Base-by-base conservation (phyloP, 768 basidiomycete species). In the Russula vinacea region DNA sequence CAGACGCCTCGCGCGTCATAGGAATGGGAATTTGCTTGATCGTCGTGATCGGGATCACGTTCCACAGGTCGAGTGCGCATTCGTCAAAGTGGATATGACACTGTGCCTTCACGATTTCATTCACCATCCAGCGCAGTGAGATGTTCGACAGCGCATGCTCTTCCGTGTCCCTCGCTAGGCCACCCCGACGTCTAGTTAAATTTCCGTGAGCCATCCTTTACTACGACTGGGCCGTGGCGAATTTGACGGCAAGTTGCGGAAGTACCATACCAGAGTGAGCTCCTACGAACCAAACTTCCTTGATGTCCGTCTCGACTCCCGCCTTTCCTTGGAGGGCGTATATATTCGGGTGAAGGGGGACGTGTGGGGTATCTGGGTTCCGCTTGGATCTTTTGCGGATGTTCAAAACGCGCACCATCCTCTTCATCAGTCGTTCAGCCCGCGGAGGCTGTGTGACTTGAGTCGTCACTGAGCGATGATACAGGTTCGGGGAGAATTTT, bases 401-500 rank as follows among this genome's bases (percentile, higher is more conserved):
- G 26, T 22, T 44, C 24, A 56, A 16, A 26, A 19, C 22, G 5
- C 49, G 55, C 11, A 3, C 2, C 26, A 62, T 26, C n/a, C 2
- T 29, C 40, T 22, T 14, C 32, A 22, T 2, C 74, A n/a, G 65
- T 22, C n/a, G 49, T 4, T 33, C 29, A 64, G 70, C 70, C 2
- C 77, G 78, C 1, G 76, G 54, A 22, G 5, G 14, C 19, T 2
- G 16, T 3, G 49, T 49, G 1, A n/a, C 32, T 16, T 14, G 22
- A 39, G 17, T 14, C 14, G 16, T 1, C 22, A 19, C 16, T 32
- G 78, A 68, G n/a, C 81, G 76, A 69, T 88, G 87, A 70, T 84
- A 90, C n/a, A 79, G 69, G 67, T 86, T 87, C 9, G 88, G 85
- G 40, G 76, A 72, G 70, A 86, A 91, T 71, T 81, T 84, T 13